phyloP scores from a whole-genome alignment of 257 asterid genomes.

The Solanum chmielewskii region DNA sequence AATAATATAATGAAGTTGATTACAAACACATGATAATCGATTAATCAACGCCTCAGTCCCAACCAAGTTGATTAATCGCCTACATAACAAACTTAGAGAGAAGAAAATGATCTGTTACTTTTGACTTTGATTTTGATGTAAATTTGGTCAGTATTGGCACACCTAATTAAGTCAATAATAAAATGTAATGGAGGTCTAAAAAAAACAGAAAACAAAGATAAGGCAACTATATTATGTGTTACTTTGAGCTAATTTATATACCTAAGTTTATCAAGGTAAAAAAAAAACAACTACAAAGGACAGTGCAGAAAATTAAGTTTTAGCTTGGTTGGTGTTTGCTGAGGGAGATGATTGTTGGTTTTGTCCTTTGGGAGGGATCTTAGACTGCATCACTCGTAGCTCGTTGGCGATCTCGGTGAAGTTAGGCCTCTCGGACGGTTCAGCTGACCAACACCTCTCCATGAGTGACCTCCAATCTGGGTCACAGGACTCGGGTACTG shows the following conservation, averaged over 20 bases:
- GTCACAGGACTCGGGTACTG: slow-evolving; percentile 72
- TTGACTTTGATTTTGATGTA: background rate
- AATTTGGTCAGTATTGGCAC: background rate
- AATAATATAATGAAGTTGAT: background rate
- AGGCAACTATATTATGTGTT: background rate
- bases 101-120: background rate
- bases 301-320: slow-evolving; percentile 14
- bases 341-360: slow-evolving; percentile 27
- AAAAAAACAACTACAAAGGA: background rate
- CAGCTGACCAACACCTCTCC: slow-evolving; percentile 97
- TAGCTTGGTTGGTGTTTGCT: slow-evolving; percentile 33
- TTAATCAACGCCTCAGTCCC: background rate
- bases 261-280: background rate
- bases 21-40: no score
- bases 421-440: slow-evolving; percentile 80
- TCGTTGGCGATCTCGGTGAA: slow-evolving; percentile 70
- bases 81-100: background rate
- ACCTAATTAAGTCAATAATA: background rate
- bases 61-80: background rate
- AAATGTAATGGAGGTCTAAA: background rate
- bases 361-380: slow-evolving; percentile 61
- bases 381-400: slow-evolving; percentile 63
- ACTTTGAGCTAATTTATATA: background rate
- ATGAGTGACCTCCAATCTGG: slow-evolving; percentile 68
- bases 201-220: background rate